A percentile compares a stretch with the other conserved stretches of the same genome.
Evolutionary conservation across 306 rosid species (phyloP).

Genomic region (Hippophae gyantsensis): DNA sequence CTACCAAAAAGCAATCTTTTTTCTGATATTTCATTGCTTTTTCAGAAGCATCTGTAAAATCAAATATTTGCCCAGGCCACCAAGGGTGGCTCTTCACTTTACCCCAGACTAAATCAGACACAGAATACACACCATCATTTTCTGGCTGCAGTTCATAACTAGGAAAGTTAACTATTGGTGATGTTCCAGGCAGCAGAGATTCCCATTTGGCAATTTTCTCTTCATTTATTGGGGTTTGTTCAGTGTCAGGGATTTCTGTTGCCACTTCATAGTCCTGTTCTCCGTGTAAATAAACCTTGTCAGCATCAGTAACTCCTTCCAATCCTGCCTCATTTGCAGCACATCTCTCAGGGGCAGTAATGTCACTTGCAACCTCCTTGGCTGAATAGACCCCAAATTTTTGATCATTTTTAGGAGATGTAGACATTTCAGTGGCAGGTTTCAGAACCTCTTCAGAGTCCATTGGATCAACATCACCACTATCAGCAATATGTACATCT

Average conservation of each 20-base stretch:
- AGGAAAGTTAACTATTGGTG: conserved; percentile 26
- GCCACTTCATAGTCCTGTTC: conserved; percentile 37
- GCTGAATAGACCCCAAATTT: conserved; percentile 3
- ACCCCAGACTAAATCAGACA: conserved; percentile 91
- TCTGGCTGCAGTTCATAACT: conserved; percentile 48
- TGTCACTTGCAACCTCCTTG: conserved; percentile 14
- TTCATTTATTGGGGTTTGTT: conserved; percentile 18
- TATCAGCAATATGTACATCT: conserved; percentile 13
- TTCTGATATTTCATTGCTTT: conserved; percentile 77
- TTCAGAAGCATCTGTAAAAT: conserved; percentile 69
- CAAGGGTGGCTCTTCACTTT: conserved; percentile 98
- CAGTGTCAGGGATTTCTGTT: conserved; percentile 28
- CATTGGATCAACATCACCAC: conserved; percentile 11
- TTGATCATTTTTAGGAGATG: conserved; percentile 10
- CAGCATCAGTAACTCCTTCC: conserved; percentile 28
- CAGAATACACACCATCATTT: conserved; percentile 53
- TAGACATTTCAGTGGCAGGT: conserved; percentile 10
- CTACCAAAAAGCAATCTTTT: conserved; percentile 77
- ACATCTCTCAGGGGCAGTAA: conserved; percentile 21
- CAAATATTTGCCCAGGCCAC: conserved; percentile 99
- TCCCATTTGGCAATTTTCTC: conserved; percentile 23
- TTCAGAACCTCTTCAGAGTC: conserved; percentile 26
- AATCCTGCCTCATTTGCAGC: conserved; percentile 14
- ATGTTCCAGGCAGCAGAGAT: conserved; percentile 23
- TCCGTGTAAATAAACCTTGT: conserved; percentile 34